A percentile compares a stretch with the other conserved stretches of the same genome.
Conservation (phyloP, 192 early-diverging fungal genomes). For the Lobosporangium transversale region DNA sequence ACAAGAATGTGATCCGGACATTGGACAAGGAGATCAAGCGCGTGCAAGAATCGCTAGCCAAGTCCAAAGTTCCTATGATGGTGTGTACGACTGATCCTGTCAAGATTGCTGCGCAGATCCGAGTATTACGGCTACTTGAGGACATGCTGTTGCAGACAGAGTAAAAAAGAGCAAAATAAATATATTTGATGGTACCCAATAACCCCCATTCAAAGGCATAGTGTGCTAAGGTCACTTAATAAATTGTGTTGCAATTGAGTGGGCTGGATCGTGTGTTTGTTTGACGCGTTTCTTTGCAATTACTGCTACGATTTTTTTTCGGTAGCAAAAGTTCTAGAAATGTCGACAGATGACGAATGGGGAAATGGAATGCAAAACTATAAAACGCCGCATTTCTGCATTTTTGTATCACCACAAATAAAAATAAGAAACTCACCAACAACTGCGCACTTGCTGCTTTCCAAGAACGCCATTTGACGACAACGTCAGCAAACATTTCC, state of each 20-base stretch:
- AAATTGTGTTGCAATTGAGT: neutral
- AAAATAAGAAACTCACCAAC: too few species aligned
- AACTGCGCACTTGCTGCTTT: too few species aligned
- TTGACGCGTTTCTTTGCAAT: neutral
- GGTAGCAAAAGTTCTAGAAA: too few species aligned
- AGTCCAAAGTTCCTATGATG: slow-evolving; percentile 25
- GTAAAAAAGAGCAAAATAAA: neutral
- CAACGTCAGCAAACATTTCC: too few species aligned
- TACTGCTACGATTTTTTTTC: too few species aligned
- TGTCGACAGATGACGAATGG: too few species aligned
- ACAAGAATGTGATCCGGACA: slow-evolving; percentile 16
- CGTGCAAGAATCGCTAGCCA: slow-evolving; percentile 15
- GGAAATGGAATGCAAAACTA: too few species aligned
- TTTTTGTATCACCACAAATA: too few species aligned
- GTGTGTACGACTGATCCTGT: slow-evolving; percentile 6
- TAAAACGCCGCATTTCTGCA: too few species aligned
- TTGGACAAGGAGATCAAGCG: slow-evolving; percentile 24
- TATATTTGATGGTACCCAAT: neutral
- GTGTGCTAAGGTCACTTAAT: neutral
- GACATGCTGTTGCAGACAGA: slow-evolving; percentile 30
- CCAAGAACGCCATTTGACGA: too few species aligned
- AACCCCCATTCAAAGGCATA: neutral
- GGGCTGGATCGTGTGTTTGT: neutral
- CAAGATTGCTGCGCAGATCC: slow-evolving; percentile 31
- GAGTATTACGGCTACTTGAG: slow-evolving; percentile 32